These are phyloP conservation scores for Paramecium primaurelia DNA, from an alignment of 73 alveolate genomes.

Conservation along the genomic window DNA sequence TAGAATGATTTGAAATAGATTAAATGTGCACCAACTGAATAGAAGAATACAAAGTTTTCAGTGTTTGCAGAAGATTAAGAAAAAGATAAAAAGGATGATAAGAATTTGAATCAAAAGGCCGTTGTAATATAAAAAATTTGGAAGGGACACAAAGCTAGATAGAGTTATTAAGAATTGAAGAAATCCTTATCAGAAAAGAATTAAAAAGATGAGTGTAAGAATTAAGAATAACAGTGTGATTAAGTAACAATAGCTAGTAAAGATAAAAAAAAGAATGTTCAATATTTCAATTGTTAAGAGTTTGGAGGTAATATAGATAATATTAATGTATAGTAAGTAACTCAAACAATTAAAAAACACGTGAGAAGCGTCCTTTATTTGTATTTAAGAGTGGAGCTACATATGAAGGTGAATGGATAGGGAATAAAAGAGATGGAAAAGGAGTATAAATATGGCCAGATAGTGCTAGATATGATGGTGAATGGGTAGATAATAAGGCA, in stretches of 20 bases:
- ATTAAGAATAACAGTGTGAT: background rate
- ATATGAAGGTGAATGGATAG: conserved; percentile 78
- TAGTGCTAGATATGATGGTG: conserved; percentile 86
- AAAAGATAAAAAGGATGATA: background rate
- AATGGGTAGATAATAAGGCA: conserved; percentile 82
- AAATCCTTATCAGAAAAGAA: background rate
- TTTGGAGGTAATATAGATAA: background rate
- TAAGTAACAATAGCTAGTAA: conserved; percentile 34
- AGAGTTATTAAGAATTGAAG: background rate
- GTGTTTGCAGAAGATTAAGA: background rate
- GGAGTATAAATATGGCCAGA: conserved; percentile 93
- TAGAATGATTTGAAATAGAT: background rate
- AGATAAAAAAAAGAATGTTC: background rate
- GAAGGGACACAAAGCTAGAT: conserved; percentile 16
- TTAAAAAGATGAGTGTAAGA: background rate
- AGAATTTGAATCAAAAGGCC: background rate
- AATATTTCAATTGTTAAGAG: conserved; percentile 9
- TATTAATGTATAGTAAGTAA: background rate
- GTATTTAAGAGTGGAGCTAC: conserved; percentile 75
- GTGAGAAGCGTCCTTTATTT: conserved; percentile 57
- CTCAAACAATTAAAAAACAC: background rate
- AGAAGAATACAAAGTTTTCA: conserved; percentile 21
- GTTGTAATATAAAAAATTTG: conserved; percentile 14
- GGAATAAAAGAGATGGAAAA: conserved; percentile 81
- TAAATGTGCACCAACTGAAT: background rate